phyloP scores from a whole-genome alignment of 768 basidiomycete genomes.

The Lactifluus pinguis region DNA sequence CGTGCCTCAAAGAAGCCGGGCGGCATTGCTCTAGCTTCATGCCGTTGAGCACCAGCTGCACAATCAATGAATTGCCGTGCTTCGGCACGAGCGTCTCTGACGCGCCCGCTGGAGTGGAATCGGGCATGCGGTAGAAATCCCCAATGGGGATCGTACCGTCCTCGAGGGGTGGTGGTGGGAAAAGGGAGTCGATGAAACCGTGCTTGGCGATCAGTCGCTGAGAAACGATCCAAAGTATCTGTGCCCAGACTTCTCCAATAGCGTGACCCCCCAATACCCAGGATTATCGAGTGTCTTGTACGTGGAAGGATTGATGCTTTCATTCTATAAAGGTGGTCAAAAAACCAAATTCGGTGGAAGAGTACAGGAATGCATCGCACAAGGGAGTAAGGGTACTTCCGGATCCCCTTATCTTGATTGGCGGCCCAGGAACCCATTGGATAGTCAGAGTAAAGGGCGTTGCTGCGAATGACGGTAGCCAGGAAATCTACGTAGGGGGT shows the following conservation, averaged over 20 bases:
- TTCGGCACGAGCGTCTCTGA: slow-evolving; percentile 67
- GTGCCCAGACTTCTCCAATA: slow-evolving; percentile 93
- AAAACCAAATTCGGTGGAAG: not conserved
- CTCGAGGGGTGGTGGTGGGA: slow-evolving; percentile 63
- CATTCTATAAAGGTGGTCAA: slow-evolving; percentile 33
- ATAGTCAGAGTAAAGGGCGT: slow-evolving; percentile 62
- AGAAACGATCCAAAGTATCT: slow-evolving; percentile 76
- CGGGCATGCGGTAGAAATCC: slow-evolving; percentile 61
- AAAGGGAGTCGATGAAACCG: slow-evolving; percentile 69
- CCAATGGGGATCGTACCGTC: slow-evolving; percentile 57
- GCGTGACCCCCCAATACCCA: slow-evolving; percentile 89
- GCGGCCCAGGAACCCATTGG: slow-evolving; percentile 96
- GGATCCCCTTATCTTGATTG: slow-evolving; percentile 64
- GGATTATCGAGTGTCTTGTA: slow-evolving; percentile 94
- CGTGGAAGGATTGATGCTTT: slow-evolving; percentile 73
- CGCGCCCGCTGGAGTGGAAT: slow-evolving; percentile 30
- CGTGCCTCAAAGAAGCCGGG: slow-evolving; percentile 88
- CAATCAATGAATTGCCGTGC: slow-evolving; percentile 80
- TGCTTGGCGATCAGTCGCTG: slow-evolving; percentile 72
- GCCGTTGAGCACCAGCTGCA: slow-evolving; percentile 78
- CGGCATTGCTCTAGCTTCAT: slow-evolving; percentile 96
- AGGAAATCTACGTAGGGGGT: slow-evolving; percentile 48
- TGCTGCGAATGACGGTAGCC: slow-evolving; percentile 81
- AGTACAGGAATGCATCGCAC: slow-evolving; percentile 22
- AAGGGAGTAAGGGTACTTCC: slow-evolving; percentile 81